Evolutionary conservation across 768 basidiomycete species (phyloP).

Genomic region (Pleurotus salmoneostramineus): DNA sequence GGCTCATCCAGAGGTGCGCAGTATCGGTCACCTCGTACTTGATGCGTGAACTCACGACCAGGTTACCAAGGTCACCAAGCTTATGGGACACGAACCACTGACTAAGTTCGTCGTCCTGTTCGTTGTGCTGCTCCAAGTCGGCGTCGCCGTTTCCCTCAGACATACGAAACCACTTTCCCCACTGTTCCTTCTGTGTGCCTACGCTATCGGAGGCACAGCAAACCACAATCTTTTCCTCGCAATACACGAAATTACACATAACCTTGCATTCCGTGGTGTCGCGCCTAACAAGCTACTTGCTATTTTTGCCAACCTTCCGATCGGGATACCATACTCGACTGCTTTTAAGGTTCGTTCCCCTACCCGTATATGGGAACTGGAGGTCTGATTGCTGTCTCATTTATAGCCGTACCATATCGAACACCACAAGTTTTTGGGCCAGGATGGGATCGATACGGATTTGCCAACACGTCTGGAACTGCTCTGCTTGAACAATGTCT

Average conservation of each 20-base stretch:
- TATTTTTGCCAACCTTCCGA: constrained; percentile 89
- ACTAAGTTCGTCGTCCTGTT: constrained; percentile 88
- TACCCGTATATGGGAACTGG: not conserved
- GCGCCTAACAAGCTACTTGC: constrained; percentile 83
- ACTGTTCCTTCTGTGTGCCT: constrained; percentile 73
- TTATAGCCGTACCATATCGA: constrained; percentile 86
- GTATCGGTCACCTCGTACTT: not conserved
- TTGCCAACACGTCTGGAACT: constrained; percentile 87
- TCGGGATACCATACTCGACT: constrained; percentile 92
- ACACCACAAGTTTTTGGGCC: constrained; percentile 93
- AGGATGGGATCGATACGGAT: constrained; percentile 96
- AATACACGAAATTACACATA: constrained; percentile 98
- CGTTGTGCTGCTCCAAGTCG: constrained; percentile 78
- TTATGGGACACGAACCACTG: constrained; percentile 93
- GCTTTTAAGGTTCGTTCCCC: constrained; percentile 76
- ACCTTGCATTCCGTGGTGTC: constrained; percentile 86
- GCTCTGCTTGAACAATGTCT: constrained; percentile 85
- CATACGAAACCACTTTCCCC: constrained; percentile 66
- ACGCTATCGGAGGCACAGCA: constrained; percentile 86
- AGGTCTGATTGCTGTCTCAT: not conserved
- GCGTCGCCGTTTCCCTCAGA: constrained; percentile 60
- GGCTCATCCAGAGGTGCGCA: constrained; percentile 82
- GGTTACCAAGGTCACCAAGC: constrained; percentile 71
- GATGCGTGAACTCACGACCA: not conserved
- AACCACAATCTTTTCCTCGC: constrained; percentile 98